Base-by-base conservation (phyloP, 768 basidiomycete genomes). In the Leccinellum rugosiceps region DNA sequence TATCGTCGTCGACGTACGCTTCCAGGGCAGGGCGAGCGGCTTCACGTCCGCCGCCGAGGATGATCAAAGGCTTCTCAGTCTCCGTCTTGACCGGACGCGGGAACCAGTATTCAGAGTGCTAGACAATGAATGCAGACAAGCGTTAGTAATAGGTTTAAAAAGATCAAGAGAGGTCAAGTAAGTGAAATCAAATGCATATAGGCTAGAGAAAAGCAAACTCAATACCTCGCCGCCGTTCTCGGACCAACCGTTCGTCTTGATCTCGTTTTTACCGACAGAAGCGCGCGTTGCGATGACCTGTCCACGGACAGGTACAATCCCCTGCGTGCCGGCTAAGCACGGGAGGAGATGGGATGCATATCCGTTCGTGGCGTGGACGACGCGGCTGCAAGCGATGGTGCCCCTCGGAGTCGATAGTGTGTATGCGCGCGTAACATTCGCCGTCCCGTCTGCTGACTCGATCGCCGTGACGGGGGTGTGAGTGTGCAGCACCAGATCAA, bases 291-390 rank as follows among this genome's bases (percentile, higher is more conserved):
- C 74, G 32, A 83, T 66, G 44, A 86, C 77, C 66, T 94, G 92
- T 2, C 86, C 90, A 11, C 92, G 85, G 0, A 83, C 83, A 0
- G 90, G 92, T 4, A 88, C 72, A 53, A 93, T 84, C 1, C 81
- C 80, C 1, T 62, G 59, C 13, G 58, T 76, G 0, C 85, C 83
- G 8, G 76, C 63, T 28, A 94, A 67, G 57, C 84, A 80, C 0
- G 90, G 88, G n/a, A 97, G 76, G 34, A 96, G 80, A 63, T 88
- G 79, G 4, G 86, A 82, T 11, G 86, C 82, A 58, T 95, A 94
- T 0, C 77, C 94, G 64, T 97, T 97, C 10, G 92, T 94, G 0
- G 91, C 92, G 67, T 94, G 92, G 4, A 97, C 75, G 45, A 96
- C 81, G 58, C 85, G 83, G 19, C 76, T 71, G 60, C 88, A 85